A percentile compares a stretch with the other conserved stretches of the same genome.
Evolutionary conservation across 2,329 filamentous ascomycete species (phyloP).

Genomic region (Pseudocercospora fijiensis): DNA sequence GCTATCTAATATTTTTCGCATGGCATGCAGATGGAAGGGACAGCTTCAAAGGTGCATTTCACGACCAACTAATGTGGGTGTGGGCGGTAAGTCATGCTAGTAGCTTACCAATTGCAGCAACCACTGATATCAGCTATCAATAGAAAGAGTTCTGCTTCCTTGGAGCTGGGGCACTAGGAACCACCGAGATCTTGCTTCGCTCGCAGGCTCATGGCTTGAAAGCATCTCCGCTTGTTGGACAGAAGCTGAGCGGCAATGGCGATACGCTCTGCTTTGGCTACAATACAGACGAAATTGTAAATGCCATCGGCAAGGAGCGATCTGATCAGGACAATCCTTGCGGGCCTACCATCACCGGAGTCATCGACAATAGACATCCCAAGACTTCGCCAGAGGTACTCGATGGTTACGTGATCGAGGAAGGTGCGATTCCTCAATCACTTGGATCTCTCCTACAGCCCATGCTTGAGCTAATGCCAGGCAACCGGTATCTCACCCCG

Average conservation of each 20-base stretch:
- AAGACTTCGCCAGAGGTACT: neutral
- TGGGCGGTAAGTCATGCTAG: neutral
- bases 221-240: neutral
- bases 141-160: constrained; percentile 62
- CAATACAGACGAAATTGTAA: constrained; percentile 5
- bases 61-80: constrained; percentile 5
- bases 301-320: neutral
- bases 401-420: constrained; percentile 6
- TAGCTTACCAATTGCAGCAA: neutral
- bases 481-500: constrained; percentile 40
- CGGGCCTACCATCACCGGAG: constrained; percentile 4
- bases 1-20: constrained; percentile 46
- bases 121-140: neutral
- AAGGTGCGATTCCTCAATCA: neutral
- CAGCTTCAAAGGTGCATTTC: neutral
- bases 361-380: constrained; percentile 7
- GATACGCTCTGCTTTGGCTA: constrained; percentile 6
- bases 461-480: neutral
- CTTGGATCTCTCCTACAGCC: neutral
- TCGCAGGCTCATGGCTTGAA: constrained; percentile 50
- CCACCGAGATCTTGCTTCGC: constrained; percentile 56
- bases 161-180: constrained; percentile 63
- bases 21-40: constrained; percentile 1
- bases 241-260: constrained; percentile 5
- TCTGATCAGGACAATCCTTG: neutral